Evolutionary conservation across 2,329 filamentous ascomycete genomes (phyloP).

Genomic region (Penicillium sp.): DNA sequence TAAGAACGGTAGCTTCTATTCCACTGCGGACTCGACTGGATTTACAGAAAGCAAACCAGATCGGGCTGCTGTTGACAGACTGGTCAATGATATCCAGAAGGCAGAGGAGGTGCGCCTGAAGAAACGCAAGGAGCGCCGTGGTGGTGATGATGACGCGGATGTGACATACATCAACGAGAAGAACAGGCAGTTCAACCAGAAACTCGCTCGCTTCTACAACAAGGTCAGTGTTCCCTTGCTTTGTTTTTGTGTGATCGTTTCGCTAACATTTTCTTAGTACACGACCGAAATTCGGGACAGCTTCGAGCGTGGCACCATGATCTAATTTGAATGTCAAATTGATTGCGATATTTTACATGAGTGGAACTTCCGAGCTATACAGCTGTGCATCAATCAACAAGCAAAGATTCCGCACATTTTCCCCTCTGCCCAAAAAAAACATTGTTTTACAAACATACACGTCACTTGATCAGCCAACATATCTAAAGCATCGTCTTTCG

Average conservation of each 20-base stretch:
- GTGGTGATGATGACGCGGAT: slow-evolving; percentile 81
- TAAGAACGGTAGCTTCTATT: slow-evolving; percentile 85
- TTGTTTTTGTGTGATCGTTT: neutral
- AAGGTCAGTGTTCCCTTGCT: slow-evolving; percentile 54
- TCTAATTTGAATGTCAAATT: slow-evolving; percentile 53
- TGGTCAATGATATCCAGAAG: slow-evolving; percentile 82
- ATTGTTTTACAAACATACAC: slow-evolving; percentile 3
- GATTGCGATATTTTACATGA: slow-evolving; percentile 22
- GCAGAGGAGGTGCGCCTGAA: slow-evolving; percentile 83
- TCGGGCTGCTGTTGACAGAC: slow-evolving; percentile 79
- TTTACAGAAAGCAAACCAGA: slow-evolving; percentile 84
- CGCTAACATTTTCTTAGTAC: slow-evolving; percentile 54
- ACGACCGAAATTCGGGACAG: slow-evolving; percentile 95
- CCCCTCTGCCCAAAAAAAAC: neutral
- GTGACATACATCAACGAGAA: slow-evolving; percentile 99
- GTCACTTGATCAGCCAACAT: neutral
- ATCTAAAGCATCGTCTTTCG: slow-evolving; percentile 80
- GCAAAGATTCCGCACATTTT: slow-evolving; percentile 5
- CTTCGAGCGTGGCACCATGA: slow-evolving; percentile 96
- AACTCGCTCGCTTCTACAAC: slow-evolving; percentile 93
- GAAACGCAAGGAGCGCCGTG: slow-evolving; percentile 77
- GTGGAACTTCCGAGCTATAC: slow-evolving; percentile 7
- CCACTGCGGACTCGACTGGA: slow-evolving; percentile 75
- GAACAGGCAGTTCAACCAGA: slow-evolving; percentile 99
- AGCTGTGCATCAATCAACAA: neutral